phyloP scores from a whole-genome alignment of 805 yeast genomes.

The Saccharomyces mikatae region DNA sequence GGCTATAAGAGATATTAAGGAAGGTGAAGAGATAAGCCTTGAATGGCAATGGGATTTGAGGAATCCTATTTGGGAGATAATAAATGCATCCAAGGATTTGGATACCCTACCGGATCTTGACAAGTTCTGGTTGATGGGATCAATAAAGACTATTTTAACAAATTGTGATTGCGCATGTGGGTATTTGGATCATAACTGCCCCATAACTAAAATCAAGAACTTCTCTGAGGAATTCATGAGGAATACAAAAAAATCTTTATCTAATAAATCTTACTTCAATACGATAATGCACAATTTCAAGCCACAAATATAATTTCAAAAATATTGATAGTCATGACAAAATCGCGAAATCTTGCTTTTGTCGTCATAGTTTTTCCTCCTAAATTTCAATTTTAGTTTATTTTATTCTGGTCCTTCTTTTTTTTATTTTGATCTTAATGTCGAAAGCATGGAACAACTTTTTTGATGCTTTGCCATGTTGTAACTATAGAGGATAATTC shows the following conservation, averaged over 20 bases:
- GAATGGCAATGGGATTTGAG: slow-evolving; percentile 83
- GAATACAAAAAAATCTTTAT: not conserved
- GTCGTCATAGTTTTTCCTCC: not conserved
- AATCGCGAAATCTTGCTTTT: not conserved
- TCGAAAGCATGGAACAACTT: not conserved
- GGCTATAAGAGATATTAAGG: slow-evolving; percentile 47
- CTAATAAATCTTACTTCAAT: not conserved
- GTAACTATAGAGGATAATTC: not conserved
- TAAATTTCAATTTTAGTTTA: not conserved
- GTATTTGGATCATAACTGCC: slow-evolving; percentile 42
- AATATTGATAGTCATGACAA: not conserved
- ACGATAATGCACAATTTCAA: not conserved
- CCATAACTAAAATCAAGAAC: slow-evolving; percentile 54
- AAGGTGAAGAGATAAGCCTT: slow-evolving; percentile 66
- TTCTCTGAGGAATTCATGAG: slow-evolving; percentile 43
- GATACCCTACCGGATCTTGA: slow-evolving; percentile 48
- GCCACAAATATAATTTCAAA: not conserved
- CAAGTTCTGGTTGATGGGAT: slow-evolving; percentile 47
- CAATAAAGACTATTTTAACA: slow-evolving; percentile 54
- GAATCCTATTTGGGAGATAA: slow-evolving; percentile 63
- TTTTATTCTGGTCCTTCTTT: not conserved
- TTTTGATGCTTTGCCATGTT: not conserved
- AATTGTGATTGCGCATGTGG: slow-evolving; percentile 53
- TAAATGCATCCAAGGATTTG: slow-evolving; percentile 38
- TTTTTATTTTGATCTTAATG: not conserved